Percentiles rank a stretch among this genome's conserved stretches.
phyloP scores from a whole-genome alignment of 116 monocot species.

The Zostera marina region DNA sequence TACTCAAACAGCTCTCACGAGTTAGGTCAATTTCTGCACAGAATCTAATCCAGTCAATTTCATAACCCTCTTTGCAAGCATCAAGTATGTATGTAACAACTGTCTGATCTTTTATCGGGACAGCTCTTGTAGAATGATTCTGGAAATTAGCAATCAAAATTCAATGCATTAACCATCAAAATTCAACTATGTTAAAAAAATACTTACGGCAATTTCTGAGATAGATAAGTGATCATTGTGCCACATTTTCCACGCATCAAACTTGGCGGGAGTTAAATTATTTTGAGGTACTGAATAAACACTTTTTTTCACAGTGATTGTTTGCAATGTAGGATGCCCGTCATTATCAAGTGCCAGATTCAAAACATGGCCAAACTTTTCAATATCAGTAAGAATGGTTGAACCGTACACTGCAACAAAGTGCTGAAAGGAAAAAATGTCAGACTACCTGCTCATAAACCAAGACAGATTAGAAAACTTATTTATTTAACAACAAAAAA shows the following conservation, averaged over 20 bases:
- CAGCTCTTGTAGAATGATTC: slow-evolving; percentile 28
- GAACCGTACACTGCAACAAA: slow-evolving; percentile 39
- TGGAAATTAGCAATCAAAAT: slow-evolving; percentile 10
- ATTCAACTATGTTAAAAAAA: slow-evolving; percentile 1
- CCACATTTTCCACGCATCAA: slow-evolving; percentile 82
- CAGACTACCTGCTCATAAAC: neutral
- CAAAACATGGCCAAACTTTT: slow-evolving; percentile 35
- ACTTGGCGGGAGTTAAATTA: slow-evolving; percentile 44
- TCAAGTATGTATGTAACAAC: slow-evolving; percentile 69
- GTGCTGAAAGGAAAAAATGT: slow-evolving; percentile 25
- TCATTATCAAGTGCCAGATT: slow-evolving; percentile 52
- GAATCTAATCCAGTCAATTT: slow-evolving; percentile 52
- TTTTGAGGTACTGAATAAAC: slow-evolving; percentile 9
- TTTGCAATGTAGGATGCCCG: slow-evolving; percentile 23
- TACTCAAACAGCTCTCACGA: slow-evolving; percentile 28
- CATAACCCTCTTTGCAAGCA: slow-evolving; percentile 52
- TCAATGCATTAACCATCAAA: neutral
- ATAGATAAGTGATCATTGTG: slow-evolving; percentile 32
- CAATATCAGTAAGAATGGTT: slow-evolving; percentile 42
- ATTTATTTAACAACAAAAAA: neutral
- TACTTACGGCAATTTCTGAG: slow-evolving; percentile 62
- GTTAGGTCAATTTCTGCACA: slow-evolving; percentile 58
- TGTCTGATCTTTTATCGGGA: slow-evolving; percentile 58
- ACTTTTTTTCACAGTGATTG: slow-evolving; percentile 13
- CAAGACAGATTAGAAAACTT: neutral